Percentiles rank a stretch among this genome's conserved stretches.
phyloP scores from a whole-genome alignment of 78 protist genomes.

The Isochrysis galbana region DNA sequence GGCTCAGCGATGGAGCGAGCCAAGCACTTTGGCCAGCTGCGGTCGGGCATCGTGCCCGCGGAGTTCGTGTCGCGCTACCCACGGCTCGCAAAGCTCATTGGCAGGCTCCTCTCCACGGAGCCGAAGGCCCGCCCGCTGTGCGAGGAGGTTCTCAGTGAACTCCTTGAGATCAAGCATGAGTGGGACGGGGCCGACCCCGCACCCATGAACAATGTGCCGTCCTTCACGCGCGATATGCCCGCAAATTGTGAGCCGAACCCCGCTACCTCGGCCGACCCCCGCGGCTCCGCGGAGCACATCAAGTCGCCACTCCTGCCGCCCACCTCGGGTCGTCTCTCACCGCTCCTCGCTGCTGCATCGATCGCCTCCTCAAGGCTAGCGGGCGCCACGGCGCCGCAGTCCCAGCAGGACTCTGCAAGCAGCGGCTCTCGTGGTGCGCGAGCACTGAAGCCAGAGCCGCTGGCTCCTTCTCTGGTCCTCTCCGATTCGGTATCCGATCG shows the following conservation, averaged over 20 bases:
- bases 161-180: not conserved
- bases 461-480: not conserved
- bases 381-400: not conserved
- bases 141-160: not conserved
- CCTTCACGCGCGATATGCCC: not conserved
- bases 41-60: not conserved
- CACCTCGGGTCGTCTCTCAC: not conserved
- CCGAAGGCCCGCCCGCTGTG: not conserved
- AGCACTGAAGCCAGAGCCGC: not conserved
- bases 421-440: not conserved
- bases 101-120: not conserved
- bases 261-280: not conserved
- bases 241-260: not conserved
- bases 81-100: not conserved
- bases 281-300: not conserved
- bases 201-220: too few species aligned
- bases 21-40: not conserved
- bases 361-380: not conserved
- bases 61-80: not conserved
- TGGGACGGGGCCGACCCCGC: not conserved
- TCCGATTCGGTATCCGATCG: not conserved
- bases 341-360: not conserved
- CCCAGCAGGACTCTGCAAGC: not conserved
- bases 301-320: not conserved
- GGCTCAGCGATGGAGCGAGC: conserved; percentile 9